phyloP scores from a whole-genome alignment of 176 grass and related monocot genomes.

The Puya raimondii region DNA sequence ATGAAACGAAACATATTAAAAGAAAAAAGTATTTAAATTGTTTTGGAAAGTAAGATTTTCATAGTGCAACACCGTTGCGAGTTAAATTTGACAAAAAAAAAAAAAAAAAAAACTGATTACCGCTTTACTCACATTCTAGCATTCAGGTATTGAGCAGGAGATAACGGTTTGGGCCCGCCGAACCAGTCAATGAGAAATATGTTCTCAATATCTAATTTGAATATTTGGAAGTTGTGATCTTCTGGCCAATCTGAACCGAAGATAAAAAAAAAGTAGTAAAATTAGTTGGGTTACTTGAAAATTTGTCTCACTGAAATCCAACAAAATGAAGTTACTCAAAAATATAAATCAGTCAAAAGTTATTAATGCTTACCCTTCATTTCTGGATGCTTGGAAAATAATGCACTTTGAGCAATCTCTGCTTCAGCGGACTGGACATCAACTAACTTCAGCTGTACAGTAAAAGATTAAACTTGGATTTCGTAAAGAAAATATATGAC shows the following conservation, averaged over 20 bases:
- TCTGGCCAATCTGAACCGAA: conserved; percentile 65
- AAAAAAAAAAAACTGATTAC: not conserved
- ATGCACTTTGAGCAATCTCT: conserved; percentile 48
- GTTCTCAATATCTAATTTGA: conserved; percentile 69
- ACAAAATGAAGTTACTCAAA: not conserved
- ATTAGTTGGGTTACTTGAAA: not conserved
- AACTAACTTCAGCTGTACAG: conserved; percentile 61
- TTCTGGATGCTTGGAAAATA: conserved; percentile 85
- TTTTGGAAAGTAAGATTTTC: too few species aligned
- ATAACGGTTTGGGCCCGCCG: conserved; percentile 78
- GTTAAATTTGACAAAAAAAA: conserved; percentile 1
- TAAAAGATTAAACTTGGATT: not conserved
- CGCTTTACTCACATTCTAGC: conserved; percentile 32
- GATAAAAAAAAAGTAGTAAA: conserved; percentile 8
- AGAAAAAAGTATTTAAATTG: too few species aligned
- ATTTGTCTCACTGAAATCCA: not conserved
- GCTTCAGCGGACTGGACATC: conserved; percentile 51
- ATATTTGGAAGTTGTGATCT: conserved; percentile 65
- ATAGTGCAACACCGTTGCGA: too few species aligned
- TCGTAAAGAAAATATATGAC: not conserved
- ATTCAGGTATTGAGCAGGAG: conserved; percentile 57
- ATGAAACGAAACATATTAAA: not conserved
- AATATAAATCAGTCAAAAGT: not conserved
- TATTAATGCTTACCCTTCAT: conserved; percentile 57
- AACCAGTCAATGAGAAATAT: conserved; percentile 97